Percentiles rank a stretch among this genome's conserved stretches.
Evolutionary conservation across 1,284 basidiomycete genomes (phyloP).

Genomic region (Moesziomyces aphidis): DNA sequence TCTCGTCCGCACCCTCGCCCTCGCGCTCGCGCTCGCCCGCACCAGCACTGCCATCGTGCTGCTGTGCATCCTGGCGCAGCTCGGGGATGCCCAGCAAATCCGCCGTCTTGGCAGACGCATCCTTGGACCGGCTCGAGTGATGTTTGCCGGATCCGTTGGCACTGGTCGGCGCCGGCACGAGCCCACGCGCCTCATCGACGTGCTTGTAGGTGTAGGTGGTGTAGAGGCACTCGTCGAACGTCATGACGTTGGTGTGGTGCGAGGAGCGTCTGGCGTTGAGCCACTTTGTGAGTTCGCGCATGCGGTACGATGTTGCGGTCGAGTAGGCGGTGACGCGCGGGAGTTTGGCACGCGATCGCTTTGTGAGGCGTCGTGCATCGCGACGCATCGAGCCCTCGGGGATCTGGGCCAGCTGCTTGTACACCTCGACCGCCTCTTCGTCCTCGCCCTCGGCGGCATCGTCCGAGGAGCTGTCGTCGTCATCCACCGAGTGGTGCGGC

Average conservation of each 20-base stretch:
- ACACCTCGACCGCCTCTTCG: conserved; percentile 53
- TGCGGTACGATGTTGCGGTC: conserved; percentile 91
- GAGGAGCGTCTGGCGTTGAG: conserved; percentile 82
- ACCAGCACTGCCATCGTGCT: conserved; percentile 18
- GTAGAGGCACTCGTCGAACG: conserved; percentile 67
- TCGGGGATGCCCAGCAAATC: conserved; percentile 65
- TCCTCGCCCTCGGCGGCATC: conserved; percentile 52
- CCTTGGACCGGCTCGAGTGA: conserved; percentile 3
- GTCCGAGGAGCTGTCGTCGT: conserved; percentile 44
- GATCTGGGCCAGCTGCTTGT: conserved; percentile 71
- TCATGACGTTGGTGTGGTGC: conserved; percentile 76
- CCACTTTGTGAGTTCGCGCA: conserved; percentile 86
- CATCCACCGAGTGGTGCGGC: conserved; percentile 33
- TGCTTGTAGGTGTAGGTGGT: conserved; percentile 66
- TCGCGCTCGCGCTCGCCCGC: too few species aligned
- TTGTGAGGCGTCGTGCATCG: conserved; percentile 88
- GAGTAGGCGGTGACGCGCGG: conserved; percentile 96
- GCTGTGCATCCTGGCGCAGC: conserved; percentile 25
- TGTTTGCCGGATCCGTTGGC: conserved; percentile 21
- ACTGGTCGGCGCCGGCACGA: conserved; percentile 8
- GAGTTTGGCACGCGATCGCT: conserved; percentile 90
- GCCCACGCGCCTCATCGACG: conserved; percentile 59
- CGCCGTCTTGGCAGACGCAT: conserved; percentile 42
- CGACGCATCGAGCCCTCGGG: conserved; percentile 92
- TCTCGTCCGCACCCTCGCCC: not conserved